phyloP scores from a whole-genome alignment of 257 asterid species.

The Salvia rosmarinus region DNA sequence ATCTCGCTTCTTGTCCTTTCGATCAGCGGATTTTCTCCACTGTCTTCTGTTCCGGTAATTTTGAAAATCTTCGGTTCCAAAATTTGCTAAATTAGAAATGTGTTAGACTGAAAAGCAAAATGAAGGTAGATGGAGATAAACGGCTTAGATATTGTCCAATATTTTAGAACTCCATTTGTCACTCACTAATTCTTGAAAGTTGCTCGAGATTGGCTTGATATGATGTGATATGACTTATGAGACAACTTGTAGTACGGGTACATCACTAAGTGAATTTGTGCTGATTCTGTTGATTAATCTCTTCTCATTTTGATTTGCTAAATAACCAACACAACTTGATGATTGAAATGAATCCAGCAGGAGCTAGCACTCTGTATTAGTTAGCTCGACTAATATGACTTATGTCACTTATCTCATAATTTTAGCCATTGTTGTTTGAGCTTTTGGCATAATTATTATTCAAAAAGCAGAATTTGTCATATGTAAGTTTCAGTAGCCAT shows the following conservation, averaged over 20 bases:
- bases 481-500: constrained; percentile 12
- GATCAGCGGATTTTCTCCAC: constrained; percentile 95
- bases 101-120: not conserved
- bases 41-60: constrained; percentile 87
- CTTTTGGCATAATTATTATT: not conserved
- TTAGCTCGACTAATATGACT: constrained; percentile 11
- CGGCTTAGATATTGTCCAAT: not conserved
- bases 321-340: not conserved
- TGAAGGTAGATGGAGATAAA: not conserved
- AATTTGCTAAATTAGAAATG: constrained; percentile 24
- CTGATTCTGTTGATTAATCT: not conserved
- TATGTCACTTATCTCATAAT: not conserved
- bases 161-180: not conserved
- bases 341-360: not conserved
- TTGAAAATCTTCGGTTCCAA: no score
- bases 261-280: constrained; percentile 28
- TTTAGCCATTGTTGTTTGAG: constrained; percentile 10
- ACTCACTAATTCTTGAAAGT: constrained; percentile 5
- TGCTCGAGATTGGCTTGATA: constrained; percentile 24
- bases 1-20: constrained; percentile 90
- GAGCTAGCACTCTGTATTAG: not conserved
- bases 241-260: not conserved
- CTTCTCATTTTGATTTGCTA: constrained; percentile 20
- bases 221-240: constrained; percentile 14
- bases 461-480: not conserved